Conservation (phyloP, 306 rosid species). For the Casuarina glauca region DNA sequence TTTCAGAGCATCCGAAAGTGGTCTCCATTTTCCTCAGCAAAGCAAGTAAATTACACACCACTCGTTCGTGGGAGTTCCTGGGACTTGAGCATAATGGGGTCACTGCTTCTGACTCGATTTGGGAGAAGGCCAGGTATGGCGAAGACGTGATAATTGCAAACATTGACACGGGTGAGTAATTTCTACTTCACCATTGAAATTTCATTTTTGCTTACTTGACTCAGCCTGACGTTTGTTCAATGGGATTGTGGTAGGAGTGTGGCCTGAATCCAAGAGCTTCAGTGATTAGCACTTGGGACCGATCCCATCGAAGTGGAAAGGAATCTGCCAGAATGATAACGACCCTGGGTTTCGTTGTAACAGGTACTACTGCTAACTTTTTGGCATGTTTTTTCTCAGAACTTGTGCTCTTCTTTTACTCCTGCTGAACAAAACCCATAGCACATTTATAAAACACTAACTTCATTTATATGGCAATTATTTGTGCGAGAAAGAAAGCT, state of each 20-base stretch:
- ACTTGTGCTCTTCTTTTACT: too few relatives aligned
- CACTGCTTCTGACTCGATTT: slow-evolving; percentile 45
- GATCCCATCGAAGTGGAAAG: slow-evolving; percentile 82
- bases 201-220: not conserved
- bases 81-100: slow-evolving; percentile 58
- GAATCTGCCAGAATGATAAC: slow-evolving; percentile 58
- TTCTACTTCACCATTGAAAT: not conserved
- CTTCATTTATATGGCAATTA: too few relatives aligned
- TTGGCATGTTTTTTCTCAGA: too few relatives aligned
- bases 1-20: slow-evolving; percentile 65
- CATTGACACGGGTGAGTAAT: slow-evolving; percentile 34
- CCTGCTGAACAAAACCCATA: too few relatives aligned
- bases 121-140: slow-evolving; percentile 85
- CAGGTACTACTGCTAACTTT: slow-evolving; percentile 40
- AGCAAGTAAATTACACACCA: slow-evolving; percentile 82
- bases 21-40: slow-evolving; percentile 67
- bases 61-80: slow-evolving; percentile 85
- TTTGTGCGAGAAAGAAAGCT: too few relatives aligned
- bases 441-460: too few relatives aligned
- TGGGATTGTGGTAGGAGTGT: slow-evolving; percentile 47
- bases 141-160: slow-evolving; percentile 73
- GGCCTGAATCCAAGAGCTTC: slow-evolving; percentile 89
- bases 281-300: slow-evolving; percentile 67
- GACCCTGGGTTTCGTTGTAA: slow-evolving; percentile 63
- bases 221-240: slow-evolving; percentile 18